A percentile compares a stretch with the other conserved stretches of the same genome.
These are phyloP conservation scores for Acrasis kona DNA, from an alignment of 78 protist species.

Conservation along the genomic window DNA sequence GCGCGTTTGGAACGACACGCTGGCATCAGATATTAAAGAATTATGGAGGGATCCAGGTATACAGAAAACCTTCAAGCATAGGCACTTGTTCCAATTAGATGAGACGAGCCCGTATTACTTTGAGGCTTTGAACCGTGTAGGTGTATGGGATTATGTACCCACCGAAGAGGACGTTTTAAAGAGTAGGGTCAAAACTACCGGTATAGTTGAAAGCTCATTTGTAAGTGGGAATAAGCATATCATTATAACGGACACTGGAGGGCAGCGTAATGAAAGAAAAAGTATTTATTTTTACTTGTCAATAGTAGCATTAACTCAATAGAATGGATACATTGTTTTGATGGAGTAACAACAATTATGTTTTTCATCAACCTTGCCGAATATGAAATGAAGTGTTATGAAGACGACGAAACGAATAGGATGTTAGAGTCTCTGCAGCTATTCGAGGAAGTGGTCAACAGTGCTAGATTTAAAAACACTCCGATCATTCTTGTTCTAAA, in stretches of 20 bases:
- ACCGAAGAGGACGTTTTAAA: background rate
- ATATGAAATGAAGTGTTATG: slow-evolving; percentile 68
- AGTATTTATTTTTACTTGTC: no score
- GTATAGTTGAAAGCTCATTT: no score
- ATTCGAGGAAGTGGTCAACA: slow-evolving; percentile 81
- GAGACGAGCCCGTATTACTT: slow-evolving; percentile 1
- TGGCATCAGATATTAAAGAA: slow-evolving; percentile 1
- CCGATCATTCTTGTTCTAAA: slow-evolving; percentile 85
- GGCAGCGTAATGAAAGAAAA: no score
- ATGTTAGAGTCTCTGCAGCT: slow-evolving; percentile 83
- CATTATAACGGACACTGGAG: no score
- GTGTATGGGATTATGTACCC: background rate
- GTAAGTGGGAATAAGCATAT: no score
- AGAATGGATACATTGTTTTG: slow-evolving; percentile 49
- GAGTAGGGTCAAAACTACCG: no score
- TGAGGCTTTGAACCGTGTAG: background rate
- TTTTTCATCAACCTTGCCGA: slow-evolving; percentile 74
- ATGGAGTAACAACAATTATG: slow-evolving; percentile 82
- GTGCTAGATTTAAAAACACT: slow-evolving; percentile 73
- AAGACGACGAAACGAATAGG: slow-evolving; percentile 65
- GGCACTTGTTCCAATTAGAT: background rate
- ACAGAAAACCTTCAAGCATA: background rate
- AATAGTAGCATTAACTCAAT: no score
- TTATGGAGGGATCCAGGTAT: slow-evolving; percentile 3
- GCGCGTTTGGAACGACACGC: background rate